Percentiles rank a stretch among this genome's conserved stretches.
These are phyloP conservation scores for Aureobasidium pullulans DNA, from an alignment of 2,329 filamentous ascomycete genomes.

Conservation along the genomic window DNA sequence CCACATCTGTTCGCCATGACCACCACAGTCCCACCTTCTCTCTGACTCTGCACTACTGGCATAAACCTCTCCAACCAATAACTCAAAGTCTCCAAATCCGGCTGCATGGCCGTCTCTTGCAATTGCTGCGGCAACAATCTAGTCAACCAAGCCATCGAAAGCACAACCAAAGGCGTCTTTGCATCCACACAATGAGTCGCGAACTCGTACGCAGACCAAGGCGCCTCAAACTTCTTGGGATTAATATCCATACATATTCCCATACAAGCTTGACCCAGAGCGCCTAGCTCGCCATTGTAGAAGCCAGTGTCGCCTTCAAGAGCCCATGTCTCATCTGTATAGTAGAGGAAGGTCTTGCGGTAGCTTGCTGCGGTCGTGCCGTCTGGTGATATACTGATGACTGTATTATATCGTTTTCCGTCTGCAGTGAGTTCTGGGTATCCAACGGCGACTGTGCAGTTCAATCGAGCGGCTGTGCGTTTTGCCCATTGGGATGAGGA, in stretches of 20 bases:
- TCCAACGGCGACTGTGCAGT: conserved; percentile 62
- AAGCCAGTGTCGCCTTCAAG: conserved; percentile 41
- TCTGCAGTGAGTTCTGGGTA: conserved; percentile 56
- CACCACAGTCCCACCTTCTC: conserved; percentile 54
- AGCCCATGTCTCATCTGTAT: conserved; percentile 60
- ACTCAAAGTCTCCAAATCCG: conserved; percentile 64
- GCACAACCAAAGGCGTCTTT: conserved; percentile 55
- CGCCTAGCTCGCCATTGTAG: conserved; percentile 29
- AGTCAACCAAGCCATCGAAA: conserved; percentile 76
- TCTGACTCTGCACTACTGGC: conserved; percentile 40
- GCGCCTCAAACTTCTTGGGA: conserved; percentile 53
- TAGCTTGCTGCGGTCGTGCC: conserved; percentile 53
- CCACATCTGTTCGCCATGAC: conserved; percentile 67
- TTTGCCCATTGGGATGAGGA: conserved; percentile 66
- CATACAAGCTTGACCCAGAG: conserved; percentile 31
- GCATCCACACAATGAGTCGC: conserved; percentile 50
- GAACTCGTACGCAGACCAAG: conserved; percentile 53
- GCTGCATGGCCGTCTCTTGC: conserved; percentile 42
- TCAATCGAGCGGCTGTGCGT: conserved; percentile 55
- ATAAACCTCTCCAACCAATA: conserved; percentile 71
- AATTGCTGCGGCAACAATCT: conserved; percentile 42
- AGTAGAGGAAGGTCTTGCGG: conserved; percentile 59
- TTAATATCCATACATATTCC: conserved; percentile 56
- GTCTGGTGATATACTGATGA: conserved; percentile 48
- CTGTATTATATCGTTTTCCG: conserved; percentile 47